Evolutionary conservation across 176 grass and related monocot genomes (phyloP).

Genomic region (Bonia amplexicaulis): DNA sequence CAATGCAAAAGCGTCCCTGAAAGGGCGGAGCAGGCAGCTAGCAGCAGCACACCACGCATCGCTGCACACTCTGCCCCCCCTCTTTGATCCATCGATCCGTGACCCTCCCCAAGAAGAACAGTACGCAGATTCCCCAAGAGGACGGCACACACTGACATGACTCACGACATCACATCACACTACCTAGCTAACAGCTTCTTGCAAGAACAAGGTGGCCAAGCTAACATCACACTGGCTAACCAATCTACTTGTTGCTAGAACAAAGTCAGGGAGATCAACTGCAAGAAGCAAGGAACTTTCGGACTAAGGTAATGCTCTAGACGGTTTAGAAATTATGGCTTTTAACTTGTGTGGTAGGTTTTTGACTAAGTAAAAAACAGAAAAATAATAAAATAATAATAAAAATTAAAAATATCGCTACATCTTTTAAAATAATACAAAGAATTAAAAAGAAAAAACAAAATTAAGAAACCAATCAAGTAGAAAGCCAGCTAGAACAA

Average conservation of each 20-base stretch:
- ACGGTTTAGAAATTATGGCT: too few relatives aligned
- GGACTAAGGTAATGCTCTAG: neutral
- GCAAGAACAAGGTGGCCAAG: neutral
- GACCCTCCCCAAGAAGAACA: constrained; percentile 32
- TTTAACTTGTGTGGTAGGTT: too few relatives aligned
- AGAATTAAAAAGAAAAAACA: too few relatives aligned
- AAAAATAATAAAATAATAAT: too few relatives aligned
- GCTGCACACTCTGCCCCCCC: neutral
- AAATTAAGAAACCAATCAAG: neutral
- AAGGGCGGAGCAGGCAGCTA: constrained; percentile 12
- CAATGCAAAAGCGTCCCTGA: constrained; percentile 49
- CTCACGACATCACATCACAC: constrained; percentile 10
- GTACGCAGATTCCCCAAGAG: constrained; percentile 34
- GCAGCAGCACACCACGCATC: neutral
- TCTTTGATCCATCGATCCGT: neutral
- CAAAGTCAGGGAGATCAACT: neutral
- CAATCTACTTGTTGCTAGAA: neutral
- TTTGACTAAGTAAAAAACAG: too few relatives aligned
- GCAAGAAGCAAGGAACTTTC: neutral
- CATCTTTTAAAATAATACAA: too few relatives aligned
- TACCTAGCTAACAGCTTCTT: neutral
- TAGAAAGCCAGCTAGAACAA: neutral
- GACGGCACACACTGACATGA: constrained; percentile 37
- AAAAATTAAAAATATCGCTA: too few relatives aligned
- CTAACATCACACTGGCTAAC: neutral